Base-by-base conservation (phyloP, 169 alveolate genomes). In the Plasmodium vivax region DNA sequence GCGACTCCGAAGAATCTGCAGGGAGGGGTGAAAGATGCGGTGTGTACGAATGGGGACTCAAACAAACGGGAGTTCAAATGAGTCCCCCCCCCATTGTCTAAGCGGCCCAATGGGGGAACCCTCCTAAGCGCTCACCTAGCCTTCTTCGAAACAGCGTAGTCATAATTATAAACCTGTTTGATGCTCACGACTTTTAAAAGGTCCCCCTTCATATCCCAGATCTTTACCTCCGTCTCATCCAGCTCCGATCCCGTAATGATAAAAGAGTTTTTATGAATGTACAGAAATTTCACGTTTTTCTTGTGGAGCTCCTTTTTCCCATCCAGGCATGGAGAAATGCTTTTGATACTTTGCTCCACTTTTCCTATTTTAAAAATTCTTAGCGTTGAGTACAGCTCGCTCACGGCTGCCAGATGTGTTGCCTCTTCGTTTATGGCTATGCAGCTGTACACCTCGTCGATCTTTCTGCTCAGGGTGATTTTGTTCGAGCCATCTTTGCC, bases 171-270 rank as follows among this genome's bases (percentile, higher is more conserved):
- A n/a, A 82, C 74, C 68, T 82, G 88, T 47, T 82, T 82, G 32
- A 82, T 82, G 45, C 88, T 82, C 6, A 82, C 30, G 41, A 45
- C 12, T 82, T 82, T 82, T 82, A 82, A 43, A 41, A 82, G 72
- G n/a, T 82, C 88, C 12, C 88, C 88, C 38, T 82, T 41, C 88
- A 82, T 45, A 27, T 82, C 68, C 88, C 88, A 82, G 32, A 82
- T 38, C 16, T 82, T 82, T 82, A 82, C 88, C 68, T 82, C 88
- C 68, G 88, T 82, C 38, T 82, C 88, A 45, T 82, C 88, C 9
- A 82, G 51, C 74, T 82, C 88, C 27, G 88, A 38, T 43, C 88
- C 88, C 7, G 88, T 82, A 82, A 82, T 38, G 6, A 82, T 82
- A 82, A 30, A 82, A 16, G 73, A 41, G 68, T 27, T 82, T 43